phyloP scores from a whole-genome alignment of 2,329 filamentous ascomycete species.

The Tolypocladium guangdongense region DNA sequence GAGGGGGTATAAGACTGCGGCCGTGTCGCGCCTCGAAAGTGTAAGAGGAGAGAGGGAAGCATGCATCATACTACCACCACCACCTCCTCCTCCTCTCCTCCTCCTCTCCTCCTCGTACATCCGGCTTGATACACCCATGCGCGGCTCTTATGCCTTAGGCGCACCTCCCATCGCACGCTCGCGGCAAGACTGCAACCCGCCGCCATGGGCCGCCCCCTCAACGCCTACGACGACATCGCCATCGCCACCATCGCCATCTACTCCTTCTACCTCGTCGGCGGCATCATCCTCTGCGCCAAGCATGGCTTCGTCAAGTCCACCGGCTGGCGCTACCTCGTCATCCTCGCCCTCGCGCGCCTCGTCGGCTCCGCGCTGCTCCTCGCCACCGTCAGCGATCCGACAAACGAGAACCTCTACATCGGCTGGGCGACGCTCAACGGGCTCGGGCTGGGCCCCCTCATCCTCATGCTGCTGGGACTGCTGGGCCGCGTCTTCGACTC shows the following conservation, averaged over 20 bases:
- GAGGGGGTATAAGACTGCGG: neutral
- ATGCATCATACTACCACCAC: neutral
- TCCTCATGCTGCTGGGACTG: conserved; percentile 28
- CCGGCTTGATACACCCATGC: neutral
- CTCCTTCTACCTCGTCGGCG: conserved; percentile 15
- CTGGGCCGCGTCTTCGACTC: conserved; percentile 32
- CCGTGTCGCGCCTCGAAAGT: neutral
- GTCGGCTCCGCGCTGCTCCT: conserved; percentile 37
- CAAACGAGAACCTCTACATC: conserved; percentile 23
- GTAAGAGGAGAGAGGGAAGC: neutral
- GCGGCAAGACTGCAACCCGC: neutral
- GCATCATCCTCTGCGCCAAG: conserved; percentile 31
- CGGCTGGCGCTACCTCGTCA: conserved; percentile 49
- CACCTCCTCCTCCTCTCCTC: neutral
- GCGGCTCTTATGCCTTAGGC: neutral
- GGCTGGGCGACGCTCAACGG: conserved; percentile 21
- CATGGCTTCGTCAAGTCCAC: conserved; percentile 45
- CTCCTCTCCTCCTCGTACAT: neutral
- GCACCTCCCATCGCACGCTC: neutral
- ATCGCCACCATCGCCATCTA: conserved; percentile 21
- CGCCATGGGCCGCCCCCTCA: conserved; percentile 11
- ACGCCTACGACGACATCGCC: conserved; percentile 19
- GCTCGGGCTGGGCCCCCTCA: conserved; percentile 30
- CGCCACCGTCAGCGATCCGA: conserved; percentile 36
- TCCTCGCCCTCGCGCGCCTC: conserved; percentile 47